Evolutionary conservation across 2,329 filamentous ascomycete genomes (phyloP), one percentile per base, ranked within the genome.

Genomic region (Aspergillus brasiliensis): DNA sequence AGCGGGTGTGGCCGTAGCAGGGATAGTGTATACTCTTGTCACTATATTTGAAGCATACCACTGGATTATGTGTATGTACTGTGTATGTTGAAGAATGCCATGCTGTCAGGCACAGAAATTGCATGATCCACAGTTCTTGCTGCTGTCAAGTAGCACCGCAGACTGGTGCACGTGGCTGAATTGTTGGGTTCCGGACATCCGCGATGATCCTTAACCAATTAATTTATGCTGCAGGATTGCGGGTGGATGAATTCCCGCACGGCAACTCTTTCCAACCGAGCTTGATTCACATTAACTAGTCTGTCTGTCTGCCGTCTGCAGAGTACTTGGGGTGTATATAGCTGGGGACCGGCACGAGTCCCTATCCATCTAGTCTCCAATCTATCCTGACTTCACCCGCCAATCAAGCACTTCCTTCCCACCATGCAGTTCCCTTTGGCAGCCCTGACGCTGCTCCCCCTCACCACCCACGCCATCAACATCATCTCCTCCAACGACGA

Each of bases 401-500:
- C 34, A 40, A 53, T 38, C 40, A 38, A 10, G 13, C 34, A 2
- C 13, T 44, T 15, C 23, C 8, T 40, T 47, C 15, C 38, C 55
- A 61, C 31, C 25, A 74, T 74, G 71, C 65, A 62, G n/a, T 51
- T 69, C 28, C 57, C 63, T 5, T 52, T 72, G 7, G 56, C 62
- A 11, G 31, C 11, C 10, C 59, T 69, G 3, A 44, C 60, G 0
- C 60, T 69, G 8, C 63, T 74, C 8, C 66, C 67, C 17, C 60
- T 71, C 17, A 40, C 63, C 8, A 65, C 65, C 8, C 66, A 67
- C 25, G 73, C 72, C 56, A 70, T 82, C 48, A 85, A 86, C 65
- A 84, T 88, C 67, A 70, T 91, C 56, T 85, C 88, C 58, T 83
- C 83, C 64, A 91, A 91, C 73, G 88, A 91, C 65, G 89, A 91